phyloP scores from a whole-genome alignment of 228 moss, liverwort and hornwort species.

The Sphagnum fallax region DNA sequence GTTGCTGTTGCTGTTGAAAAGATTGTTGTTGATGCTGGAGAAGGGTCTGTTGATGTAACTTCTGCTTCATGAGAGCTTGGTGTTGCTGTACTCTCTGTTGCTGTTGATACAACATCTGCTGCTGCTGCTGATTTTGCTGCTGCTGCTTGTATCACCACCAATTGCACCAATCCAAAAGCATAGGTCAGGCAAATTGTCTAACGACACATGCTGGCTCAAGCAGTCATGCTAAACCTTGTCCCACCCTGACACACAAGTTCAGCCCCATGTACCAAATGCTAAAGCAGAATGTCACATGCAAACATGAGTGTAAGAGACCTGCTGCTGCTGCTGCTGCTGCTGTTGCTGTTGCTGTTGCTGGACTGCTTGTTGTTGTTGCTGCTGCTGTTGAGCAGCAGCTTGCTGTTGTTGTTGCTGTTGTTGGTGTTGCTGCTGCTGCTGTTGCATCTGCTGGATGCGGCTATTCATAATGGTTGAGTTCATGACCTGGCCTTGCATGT shows the following conservation, averaged over 20 bases:
- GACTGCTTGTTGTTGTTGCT: slow-evolving; percentile 4
- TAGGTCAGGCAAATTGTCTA: no score
- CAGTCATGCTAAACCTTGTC: no score
- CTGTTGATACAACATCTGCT: slow-evolving; percentile 38
- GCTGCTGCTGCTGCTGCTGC: slow-evolving; percentile 43
- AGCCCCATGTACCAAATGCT: no score
- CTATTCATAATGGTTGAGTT: slow-evolving; percentile 47
- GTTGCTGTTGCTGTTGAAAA: slow-evolving; percentile 57
- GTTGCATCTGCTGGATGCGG: slow-evolving; percentile 59
- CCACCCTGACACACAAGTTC: no score
- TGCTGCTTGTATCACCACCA: slow-evolving; percentile 18
- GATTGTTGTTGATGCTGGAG: slow-evolving; percentile 76
- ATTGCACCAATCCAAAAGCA: not conserved
- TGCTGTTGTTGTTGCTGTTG: slow-evolving; percentile 26
- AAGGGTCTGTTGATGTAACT: slow-evolving; percentile 52
- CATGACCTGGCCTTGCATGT: slow-evolving; percentile 49
- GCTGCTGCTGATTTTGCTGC: slow-evolving; percentile 43
- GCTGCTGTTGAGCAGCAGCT: slow-evolving; percentile 6
- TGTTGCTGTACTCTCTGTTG: slow-evolving; percentile 38
- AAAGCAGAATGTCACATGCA: not conserved
- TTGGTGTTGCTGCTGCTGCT: slow-evolving; percentile 59
- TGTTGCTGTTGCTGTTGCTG: slow-evolving; percentile 1
- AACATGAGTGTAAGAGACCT: slow-evolving; percentile 20
- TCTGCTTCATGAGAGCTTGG: slow-evolving; percentile 13
- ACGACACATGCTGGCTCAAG: no score